Conservation (phyloP, 805 yeast genomes). For the Zygoascus biomembranicola region DNA sequence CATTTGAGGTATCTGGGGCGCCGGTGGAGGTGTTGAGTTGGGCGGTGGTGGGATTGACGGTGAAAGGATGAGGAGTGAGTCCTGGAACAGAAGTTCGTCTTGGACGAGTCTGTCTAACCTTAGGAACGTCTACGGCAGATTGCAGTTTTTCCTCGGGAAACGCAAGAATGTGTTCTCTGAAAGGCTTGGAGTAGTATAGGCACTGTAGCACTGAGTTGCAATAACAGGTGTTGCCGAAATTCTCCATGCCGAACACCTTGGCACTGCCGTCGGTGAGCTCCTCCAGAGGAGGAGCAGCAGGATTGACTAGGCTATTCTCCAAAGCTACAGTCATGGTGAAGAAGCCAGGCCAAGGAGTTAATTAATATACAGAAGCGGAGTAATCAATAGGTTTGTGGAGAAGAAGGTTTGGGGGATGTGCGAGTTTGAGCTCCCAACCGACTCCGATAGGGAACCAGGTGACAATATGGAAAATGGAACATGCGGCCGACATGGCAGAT, state of each 20-base stretch:
- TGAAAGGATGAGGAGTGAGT: slow-evolving; percentile 26
- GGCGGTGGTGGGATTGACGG: slow-evolving; percentile 22
- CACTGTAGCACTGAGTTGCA: slow-evolving; percentile 91
- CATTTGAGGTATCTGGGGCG: slow-evolving; percentile 2
- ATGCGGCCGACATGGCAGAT: too few relatives aligned
- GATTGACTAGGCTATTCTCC: not conserved
- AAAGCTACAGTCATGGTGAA: not conserved
- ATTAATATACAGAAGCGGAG: too few relatives aligned
- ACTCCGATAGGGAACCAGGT: too few relatives aligned
- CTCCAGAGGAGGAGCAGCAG: slow-evolving; percentile 5
- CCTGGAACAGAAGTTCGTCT: slow-evolving; percentile 33
- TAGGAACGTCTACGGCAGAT: not conserved
- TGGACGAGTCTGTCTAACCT: slow-evolving; percentile 13
- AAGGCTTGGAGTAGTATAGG: slow-evolving; percentile 62
- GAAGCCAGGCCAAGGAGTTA: not conserved
- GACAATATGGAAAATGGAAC: too few relatives aligned
- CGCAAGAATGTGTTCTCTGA: slow-evolving; percentile 50
- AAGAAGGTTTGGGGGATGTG: too few relatives aligned
- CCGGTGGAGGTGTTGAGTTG: slow-evolving; percentile 8
- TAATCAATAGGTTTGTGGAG: too few relatives aligned
- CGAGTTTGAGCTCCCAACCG: too few relatives aligned
- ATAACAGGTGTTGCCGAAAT: slow-evolving; percentile 68
- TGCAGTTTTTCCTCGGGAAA: slow-evolving; percentile 30
- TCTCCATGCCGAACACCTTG: slow-evolving; percentile 37
- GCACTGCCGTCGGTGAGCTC: slow-evolving; percentile 19